Conservation (phyloP, 176 grass and related monocot species). For the Musa troglodytarum region DNA sequence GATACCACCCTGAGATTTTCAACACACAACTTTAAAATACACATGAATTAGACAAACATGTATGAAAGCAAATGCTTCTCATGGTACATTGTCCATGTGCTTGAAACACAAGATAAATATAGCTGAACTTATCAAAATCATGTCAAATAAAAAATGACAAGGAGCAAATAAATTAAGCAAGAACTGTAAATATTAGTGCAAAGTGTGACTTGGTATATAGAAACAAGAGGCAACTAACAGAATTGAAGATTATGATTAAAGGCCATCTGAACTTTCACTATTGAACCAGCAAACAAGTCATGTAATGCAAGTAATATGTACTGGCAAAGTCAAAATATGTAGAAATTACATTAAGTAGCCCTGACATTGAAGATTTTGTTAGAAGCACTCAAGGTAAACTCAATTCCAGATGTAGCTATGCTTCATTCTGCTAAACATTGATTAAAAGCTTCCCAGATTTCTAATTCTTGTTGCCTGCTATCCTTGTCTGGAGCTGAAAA, state of each 20-base stretch:
- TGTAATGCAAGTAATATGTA: not conserved
- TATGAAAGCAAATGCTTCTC: no score
- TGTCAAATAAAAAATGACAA: not conserved
- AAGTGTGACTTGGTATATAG: no score
- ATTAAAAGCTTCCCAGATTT: not conserved
- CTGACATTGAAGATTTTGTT: slow-evolving; percentile 1
- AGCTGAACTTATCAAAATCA: not conserved
- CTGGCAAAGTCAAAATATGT: not conserved
- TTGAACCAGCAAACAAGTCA: not conserved
- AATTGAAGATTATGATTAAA: no score
- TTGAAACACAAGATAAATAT: not conserved
- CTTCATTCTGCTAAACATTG: not conserved
- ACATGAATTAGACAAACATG: not conserved
- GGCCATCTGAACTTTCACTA: not conserved
- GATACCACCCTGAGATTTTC: no score
- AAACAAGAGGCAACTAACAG: no score
- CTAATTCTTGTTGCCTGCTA: not conserved
- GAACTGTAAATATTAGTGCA: no score
- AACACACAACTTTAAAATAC: not conserved
- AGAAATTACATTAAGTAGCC: slow-evolving; percentile 8
- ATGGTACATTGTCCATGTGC: not conserved
- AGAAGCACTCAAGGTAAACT: not conserved
- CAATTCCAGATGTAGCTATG: not conserved
- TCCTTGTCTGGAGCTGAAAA: not conserved
- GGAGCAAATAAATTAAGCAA: no score